phyloP scores from a whole-genome alignment of 208 protist genomes.

The Eutreptiella sp. region DNA sequence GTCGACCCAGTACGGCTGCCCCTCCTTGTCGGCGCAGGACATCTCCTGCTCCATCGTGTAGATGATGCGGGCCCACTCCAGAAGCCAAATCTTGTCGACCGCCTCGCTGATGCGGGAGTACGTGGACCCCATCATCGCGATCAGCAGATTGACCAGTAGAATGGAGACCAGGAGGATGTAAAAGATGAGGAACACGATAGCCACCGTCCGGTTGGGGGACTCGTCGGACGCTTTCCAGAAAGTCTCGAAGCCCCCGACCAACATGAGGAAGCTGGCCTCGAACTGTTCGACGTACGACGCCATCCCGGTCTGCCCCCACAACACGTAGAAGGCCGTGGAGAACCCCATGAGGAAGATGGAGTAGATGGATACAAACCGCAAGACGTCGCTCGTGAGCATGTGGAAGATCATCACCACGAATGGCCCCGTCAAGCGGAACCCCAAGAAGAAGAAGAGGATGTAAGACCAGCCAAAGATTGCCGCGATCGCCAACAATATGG shows the following conservation, averaged over 20 bases:
- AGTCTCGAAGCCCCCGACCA: constrained; percentile 4
- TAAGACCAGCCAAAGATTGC: constrained; percentile 2
- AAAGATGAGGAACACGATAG: neutral
- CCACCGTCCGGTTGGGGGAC: neutral
- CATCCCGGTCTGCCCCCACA: constrained; percentile 1
- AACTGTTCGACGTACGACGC: neutral
- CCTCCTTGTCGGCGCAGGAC: neutral
- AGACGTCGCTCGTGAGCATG: constrained; percentile 14
- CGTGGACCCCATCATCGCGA: constrained; percentile 21
- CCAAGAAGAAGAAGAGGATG: constrained; percentile 16
- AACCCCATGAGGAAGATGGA: constrained; percentile 18
- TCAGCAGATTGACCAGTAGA: constrained; percentile 19
- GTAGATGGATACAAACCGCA: constrained; percentile 19
- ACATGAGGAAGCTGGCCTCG: neutral
- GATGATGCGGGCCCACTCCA: constrained; percentile 23
- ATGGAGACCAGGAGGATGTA: constrained; percentile 20
- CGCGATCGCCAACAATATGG: constrained; percentile 2
- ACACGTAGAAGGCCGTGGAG: constrained; percentile 15
- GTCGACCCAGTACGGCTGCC: constrained; percentile 8
- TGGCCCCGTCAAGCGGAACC: constrained; percentile 21
- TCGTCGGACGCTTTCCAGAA: neutral
- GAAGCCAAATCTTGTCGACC: constrained; percentile 13
- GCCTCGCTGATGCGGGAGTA: constrained; percentile 17
- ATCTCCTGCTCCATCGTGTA: constrained; percentile 18
- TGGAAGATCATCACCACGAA: constrained; percentile 24